phyloP scores from a whole-genome alignment of 352 stramenopile species.

The Blastocystis sp. region DNA sequence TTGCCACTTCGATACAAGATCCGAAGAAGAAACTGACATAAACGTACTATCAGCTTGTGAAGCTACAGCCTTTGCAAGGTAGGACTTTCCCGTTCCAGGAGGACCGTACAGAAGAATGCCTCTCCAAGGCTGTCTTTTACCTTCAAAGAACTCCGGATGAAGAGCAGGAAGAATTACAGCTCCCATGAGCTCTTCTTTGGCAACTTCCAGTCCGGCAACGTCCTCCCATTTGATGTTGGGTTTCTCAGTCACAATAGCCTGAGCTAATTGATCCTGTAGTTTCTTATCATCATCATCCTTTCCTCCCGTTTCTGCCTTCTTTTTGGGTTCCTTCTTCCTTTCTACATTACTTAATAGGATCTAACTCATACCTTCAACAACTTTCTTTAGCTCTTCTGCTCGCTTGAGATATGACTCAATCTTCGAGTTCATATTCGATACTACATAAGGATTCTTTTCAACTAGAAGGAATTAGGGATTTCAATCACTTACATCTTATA shows the following conservation, averaged over 20 bases:
- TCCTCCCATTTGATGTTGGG: slow-evolving; percentile 82
- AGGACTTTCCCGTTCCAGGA: slow-evolving; percentile 86
- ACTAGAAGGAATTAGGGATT: slow-evolving; percentile 72
- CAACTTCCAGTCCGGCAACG: slow-evolving; percentile 90
- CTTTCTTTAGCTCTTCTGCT: slow-evolving; percentile 80
- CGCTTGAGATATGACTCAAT: slow-evolving; percentile 84
- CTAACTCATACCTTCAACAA: slow-evolving; percentile 75
- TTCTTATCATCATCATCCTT: slow-evolving; percentile 89
- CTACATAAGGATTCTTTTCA: slow-evolving; percentile 85
- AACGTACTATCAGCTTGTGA: slow-evolving; percentile 96
- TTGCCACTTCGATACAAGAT: slow-evolving; percentile 96
- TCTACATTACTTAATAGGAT: slow-evolving; percentile 34
- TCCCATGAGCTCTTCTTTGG: slow-evolving; percentile 96
- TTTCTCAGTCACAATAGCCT: slow-evolving; percentile 77
- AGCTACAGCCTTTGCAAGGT: slow-evolving; percentile 93
- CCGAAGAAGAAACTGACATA: slow-evolving; percentile 93
- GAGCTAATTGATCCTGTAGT: slow-evolving; percentile 86
- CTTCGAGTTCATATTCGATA: slow-evolving; percentile 84
- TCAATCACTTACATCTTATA: slow-evolving; percentile 1
- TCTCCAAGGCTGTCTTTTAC: slow-evolving; percentile 76
- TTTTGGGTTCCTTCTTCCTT: slow-evolving; percentile 35
- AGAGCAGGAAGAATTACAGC: slow-evolving; percentile 90
- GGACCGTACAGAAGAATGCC: slow-evolving; percentile 95
- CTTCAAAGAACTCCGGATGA: slow-evolving; percentile 95
- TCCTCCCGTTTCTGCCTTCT: slow-evolving; percentile 84